Evolutionary conservation across 352 stramenopile species (phyloP).

Genomic region (Phytopythium kandeliae): DNA sequence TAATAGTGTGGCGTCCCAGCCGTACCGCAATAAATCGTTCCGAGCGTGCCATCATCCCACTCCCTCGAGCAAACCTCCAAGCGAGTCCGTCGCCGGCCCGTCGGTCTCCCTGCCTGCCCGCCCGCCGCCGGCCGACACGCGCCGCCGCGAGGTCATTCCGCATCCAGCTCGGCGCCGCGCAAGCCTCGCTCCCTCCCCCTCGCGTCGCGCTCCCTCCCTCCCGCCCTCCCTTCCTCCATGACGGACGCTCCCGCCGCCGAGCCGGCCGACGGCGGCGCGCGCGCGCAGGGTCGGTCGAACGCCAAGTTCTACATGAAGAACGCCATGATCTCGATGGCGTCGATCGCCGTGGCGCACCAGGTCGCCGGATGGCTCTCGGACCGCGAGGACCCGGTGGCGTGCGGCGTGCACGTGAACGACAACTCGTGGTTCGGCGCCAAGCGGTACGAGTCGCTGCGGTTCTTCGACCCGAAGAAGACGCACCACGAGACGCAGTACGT

Average conservation of each 20-base stretch:
- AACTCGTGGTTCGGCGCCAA: slow-evolving; percentile 57
- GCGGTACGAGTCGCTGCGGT: slow-evolving; percentile 66
- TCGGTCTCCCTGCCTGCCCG: no score
- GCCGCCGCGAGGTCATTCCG: no score
- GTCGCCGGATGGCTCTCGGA: slow-evolving; percentile 53
- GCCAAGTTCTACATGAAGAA: slow-evolving; percentile 71
- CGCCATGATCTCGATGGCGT: slow-evolving; percentile 71
- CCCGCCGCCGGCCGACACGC: no score
- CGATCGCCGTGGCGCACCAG: slow-evolving; percentile 49
- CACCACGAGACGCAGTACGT: slow-evolving; percentile 74
- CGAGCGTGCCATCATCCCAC: no score
- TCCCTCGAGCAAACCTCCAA: no score
- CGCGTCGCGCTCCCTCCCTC: no score
- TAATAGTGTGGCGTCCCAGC: no score
- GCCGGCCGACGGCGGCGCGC: slow-evolving; percentile 19
- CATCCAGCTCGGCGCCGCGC: no score
- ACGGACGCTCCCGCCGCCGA: slow-evolving; percentile 15
- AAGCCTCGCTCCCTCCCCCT: no score
- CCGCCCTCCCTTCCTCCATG: no score
- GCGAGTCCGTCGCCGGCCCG: no score
- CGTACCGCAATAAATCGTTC: no score
- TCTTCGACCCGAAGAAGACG: slow-evolving; percentile 73
- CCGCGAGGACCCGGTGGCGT: slow-evolving; percentile 54
- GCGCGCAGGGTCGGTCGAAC: slow-evolving; percentile 21
- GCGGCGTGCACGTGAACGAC: slow-evolving; percentile 60